A percentile compares a stretch with the other conserved stretches of the same genome.
Evolutionary conservation across 495 filamentous ascomycete genomes (phyloP).

Genomic region (Podospora pseudopauciseta): DNA sequence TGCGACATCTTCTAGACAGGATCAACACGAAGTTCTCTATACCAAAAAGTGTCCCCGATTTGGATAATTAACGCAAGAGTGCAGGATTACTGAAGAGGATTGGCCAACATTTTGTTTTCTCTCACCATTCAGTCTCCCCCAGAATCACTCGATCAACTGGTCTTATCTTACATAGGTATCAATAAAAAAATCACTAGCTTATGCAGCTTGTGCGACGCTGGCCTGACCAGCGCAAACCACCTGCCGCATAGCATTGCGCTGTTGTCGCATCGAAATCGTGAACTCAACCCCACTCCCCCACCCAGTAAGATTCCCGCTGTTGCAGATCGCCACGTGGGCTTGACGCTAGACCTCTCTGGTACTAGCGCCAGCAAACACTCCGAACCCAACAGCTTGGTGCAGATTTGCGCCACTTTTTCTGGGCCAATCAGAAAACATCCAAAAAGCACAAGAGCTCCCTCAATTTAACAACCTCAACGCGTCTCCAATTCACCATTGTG

Average conservation of each 20-base stretch:
- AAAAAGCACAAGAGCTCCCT: background rate
- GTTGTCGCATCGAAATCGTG: background rate
- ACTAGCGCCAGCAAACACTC: background rate
- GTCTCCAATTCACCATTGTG: background rate
- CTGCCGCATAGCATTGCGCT: background rate
- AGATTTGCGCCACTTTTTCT: background rate
- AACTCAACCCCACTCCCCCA: background rate
- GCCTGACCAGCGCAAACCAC: background rate
- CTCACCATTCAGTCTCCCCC: background rate
- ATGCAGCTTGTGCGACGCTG: background rate
- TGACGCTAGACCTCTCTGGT: background rate
- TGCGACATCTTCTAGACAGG: too few species aligned
- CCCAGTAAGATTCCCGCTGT: background rate
- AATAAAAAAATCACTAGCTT: background rate
- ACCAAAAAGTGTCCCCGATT: too few species aligned
- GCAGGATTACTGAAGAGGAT: too few species aligned
- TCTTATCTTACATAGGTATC: background rate
- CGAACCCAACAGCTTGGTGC: slow-evolving; percentile 7
- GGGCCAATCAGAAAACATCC: background rate
- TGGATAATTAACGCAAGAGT: too few species aligned
- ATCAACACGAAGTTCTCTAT: too few species aligned
- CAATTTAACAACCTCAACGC: background rate
- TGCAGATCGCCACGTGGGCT: background rate
- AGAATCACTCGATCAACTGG: background rate
- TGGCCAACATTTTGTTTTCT: background rate